A percentile compares a stretch with the other conserved stretches of the same genome.
Conservation (phyloP, 352 stramenopile species). For the Achlya hypogyna region DNA sequence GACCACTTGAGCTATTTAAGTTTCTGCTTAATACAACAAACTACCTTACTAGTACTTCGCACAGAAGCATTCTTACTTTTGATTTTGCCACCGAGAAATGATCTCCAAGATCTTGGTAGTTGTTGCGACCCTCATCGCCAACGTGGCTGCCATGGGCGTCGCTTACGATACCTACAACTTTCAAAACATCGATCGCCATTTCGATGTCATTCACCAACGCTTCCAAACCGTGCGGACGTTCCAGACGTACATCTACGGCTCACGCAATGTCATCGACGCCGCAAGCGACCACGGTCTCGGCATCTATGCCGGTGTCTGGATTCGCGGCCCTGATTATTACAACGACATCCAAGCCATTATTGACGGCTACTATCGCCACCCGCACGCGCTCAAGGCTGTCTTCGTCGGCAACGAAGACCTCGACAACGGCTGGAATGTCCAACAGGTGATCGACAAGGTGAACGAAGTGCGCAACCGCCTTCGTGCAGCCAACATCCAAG, state of each 20-base stretch:
- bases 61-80: no score
- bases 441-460: background rate
- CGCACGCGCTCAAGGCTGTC: constrained; percentile 33
- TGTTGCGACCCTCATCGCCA: no score
- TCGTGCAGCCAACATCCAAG: background rate
- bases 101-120: no score
- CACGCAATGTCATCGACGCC: constrained; percentile 1
- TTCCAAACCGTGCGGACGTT: background rate
- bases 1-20: no score
- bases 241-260: background rate
- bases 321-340: constrained; percentile 1
- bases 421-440: constrained; percentile 31
- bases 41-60: no score
- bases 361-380: background rate
- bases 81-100: no score
- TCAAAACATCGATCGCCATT: background rate
- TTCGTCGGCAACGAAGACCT: constrained; percentile 75
- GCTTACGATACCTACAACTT: background rate
- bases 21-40: no score
- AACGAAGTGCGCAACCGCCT: background rate
- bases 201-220: background rate
- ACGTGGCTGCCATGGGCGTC: background rate
- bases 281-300: background rate
- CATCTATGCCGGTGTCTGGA: constrained; percentile 15
- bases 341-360: constrained; percentile 4